Base-by-base conservation (phyloP, 345 rosid genomes). In the Passiflora organensis region DNA sequence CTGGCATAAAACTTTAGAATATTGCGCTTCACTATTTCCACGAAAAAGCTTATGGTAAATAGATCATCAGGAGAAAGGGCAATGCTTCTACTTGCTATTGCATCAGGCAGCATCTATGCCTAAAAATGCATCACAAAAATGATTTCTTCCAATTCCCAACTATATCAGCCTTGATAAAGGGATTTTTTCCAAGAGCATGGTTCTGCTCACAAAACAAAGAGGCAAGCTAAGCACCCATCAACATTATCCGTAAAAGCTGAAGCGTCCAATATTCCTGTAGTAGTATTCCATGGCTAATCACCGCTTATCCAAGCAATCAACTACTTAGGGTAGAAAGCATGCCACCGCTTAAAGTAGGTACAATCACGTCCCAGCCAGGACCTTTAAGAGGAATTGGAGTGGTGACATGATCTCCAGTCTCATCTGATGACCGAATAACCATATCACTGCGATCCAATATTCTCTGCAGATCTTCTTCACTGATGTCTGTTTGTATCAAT, bases 311-410 rank as follows among this genome's bases (percentile, higher is more conserved):
- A 42, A 13, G 19, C 18, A n/a, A 2, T 24, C 68, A 91, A 67
- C 91, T 80, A 69, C 76, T 82, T 56, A 91, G 87, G 6, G 95
- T 81, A 0, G 98, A 82, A 4, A 91, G 87, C 82, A 88, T 60
- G 51, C 95, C 89, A 43, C 94, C 91, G 8, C 74, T 58, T 13
- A 85, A 75, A 13, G 76, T 76, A 10, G 95, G 87, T 51, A 81
- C n/a, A 18, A 91, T 96, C 65, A 84, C 95, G 81, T 91, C 98
- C 98, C 96, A 91, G 34, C 96, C 98, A 10, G 98, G 96, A 21
- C 99, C 99, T 58, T 82, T 82, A 54, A 79, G 78, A 4, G 96
- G 95, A 43, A 73, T 38, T 6, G 69, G 57, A 39, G 60, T 60
- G 50, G 13, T 47, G 4, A 58, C 68, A n/a, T 34, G 55, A 20